Evolutionary conservation across 78 protist species (phyloP).

Genomic region (Dictyostelium purpureum): DNA sequence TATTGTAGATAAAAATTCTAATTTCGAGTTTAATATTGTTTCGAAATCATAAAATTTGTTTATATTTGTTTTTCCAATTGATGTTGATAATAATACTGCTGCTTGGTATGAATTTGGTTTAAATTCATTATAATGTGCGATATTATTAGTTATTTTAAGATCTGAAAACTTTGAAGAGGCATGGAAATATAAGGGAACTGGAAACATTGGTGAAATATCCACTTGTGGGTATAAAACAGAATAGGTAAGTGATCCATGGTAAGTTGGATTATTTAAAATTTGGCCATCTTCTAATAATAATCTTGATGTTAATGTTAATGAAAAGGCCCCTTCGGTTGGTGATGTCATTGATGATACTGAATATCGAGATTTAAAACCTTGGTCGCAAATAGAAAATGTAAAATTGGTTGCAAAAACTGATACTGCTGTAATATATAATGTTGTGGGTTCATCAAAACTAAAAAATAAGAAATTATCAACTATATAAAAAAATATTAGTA

Average conservation of each 20-base stretch:
- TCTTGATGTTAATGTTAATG: background rate
- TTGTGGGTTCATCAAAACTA: background rate
- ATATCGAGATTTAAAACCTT: background rate
- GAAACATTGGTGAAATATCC: background rate
- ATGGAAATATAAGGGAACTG: background rate
- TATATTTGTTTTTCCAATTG: background rate
- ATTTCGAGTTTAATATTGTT: background rate
- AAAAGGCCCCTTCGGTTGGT: background rate
- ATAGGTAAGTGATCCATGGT: too few relatives aligned
- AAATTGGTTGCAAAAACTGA: background rate
- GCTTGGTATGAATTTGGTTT: conserved; percentile 1
- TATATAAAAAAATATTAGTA: background rate
- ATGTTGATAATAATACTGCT: background rate
- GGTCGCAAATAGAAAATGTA: background rate
- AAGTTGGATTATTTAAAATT: background rate
- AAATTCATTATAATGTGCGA: background rate
- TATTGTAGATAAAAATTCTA: background rate
- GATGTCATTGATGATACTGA: background rate
- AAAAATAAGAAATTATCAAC: background rate
- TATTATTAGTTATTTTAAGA: background rate
- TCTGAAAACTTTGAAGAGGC: background rate
- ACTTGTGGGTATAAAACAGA: background rate
- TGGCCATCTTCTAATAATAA: background rate
- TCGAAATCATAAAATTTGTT: background rate
- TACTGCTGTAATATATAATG: background rate